Percentiles rank a stretch among this genome's conserved stretches.
phyloP scores from a whole-genome alignment of 2,329 filamentous ascomycete species.

The Xylariaceae sp. region DNA sequence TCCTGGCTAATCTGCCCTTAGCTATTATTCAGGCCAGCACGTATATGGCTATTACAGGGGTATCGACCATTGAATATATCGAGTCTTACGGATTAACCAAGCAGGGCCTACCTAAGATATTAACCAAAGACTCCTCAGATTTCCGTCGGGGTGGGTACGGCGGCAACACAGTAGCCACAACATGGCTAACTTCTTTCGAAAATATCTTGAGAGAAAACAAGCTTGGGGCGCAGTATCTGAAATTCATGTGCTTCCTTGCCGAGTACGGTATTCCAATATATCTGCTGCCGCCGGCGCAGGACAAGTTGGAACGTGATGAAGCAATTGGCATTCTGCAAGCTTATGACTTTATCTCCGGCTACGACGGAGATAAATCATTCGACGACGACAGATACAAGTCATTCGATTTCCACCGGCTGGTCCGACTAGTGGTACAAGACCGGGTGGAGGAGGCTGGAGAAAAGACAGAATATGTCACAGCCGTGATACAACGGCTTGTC shows the following conservation, averaged over 20 bases:
- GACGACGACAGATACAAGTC: neutral
- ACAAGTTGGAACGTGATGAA: neutral
- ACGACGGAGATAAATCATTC: neutral
- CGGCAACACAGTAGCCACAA: neutral
- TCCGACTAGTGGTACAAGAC: neutral
- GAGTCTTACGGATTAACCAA: neutral
- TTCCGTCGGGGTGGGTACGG: neutral
- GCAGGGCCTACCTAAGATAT: neutral
- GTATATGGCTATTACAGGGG: neutral
- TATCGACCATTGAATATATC: neutral
- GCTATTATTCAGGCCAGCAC: no score
- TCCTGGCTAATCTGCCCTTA: no score
- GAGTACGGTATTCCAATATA: neutral
- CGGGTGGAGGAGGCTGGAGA: no score
- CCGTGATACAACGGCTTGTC: no score
- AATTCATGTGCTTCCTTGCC: neutral
- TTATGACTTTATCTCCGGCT: neutral
- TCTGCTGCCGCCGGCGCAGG: neutral
- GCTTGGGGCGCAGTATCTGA: neutral
- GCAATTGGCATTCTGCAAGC: neutral
- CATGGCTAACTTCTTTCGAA: slow-evolving; percentile 1
- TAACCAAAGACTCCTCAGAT: neutral
- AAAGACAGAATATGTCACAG: no score
- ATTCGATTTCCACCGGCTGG: neutral
- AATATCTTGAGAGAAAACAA: neutral